Evolutionary conservation across 1,139 yeast species (phyloP).

Genomic region (Nadsonia commutata): DNA sequence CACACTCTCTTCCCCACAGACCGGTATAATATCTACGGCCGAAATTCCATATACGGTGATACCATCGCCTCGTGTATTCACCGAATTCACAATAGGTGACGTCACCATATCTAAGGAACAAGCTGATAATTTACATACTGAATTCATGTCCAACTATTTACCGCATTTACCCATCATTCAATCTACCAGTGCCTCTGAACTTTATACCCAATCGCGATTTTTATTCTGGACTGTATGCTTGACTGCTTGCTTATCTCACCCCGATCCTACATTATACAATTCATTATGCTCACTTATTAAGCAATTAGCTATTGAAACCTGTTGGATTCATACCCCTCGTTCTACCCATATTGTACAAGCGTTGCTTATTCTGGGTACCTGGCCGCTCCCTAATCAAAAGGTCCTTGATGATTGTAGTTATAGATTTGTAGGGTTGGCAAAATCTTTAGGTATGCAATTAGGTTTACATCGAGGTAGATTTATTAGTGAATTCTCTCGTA

Average conservation of each 20-base stretch:
- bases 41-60: background rate
- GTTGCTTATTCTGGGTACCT: constrained; percentile 58
- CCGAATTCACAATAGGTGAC: constrained; percentile 49
- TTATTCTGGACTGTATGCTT: constrained; percentile 84
- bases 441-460: constrained; percentile 67
- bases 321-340: constrained; percentile 88
- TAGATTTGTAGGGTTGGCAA: constrained; percentile 76
- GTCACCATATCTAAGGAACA: constrained; percentile 49
- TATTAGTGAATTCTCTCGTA: constrained; percentile 78
- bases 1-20: background rate
- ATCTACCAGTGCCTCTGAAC: constrained; percentile 57
- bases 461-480: constrained; percentile 93
- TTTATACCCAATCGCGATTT: constrained; percentile 70
- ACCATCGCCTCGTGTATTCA: background rate
- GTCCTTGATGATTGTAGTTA: constrained; percentile 87
- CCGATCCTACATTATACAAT: constrained; percentile 71
- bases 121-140: constrained; percentile 58
- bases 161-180: constrained; percentile 72
- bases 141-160: constrained; percentile 50
- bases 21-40: constrained; percentile 1
- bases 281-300: constrained; percentile 65
- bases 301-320: constrained; percentile 79
- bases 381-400: constrained; percentile 92
- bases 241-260: constrained; percentile 75
- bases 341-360: constrained; percentile 92